Base-by-base conservation (phyloP, 257 asterid species). In the Primulina huaijiensis region DNA sequence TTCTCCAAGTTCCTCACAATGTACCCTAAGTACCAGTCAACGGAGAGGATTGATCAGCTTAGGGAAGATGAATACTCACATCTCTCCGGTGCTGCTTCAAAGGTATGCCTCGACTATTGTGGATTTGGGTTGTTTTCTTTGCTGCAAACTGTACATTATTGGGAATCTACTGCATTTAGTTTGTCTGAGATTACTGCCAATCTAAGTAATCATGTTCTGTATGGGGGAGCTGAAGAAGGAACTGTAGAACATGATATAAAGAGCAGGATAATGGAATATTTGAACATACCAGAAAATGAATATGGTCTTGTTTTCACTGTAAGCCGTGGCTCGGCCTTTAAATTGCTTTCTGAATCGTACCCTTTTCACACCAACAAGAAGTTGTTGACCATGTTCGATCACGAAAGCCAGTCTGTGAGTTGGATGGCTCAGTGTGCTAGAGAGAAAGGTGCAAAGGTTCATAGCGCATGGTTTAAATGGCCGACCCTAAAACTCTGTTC, bases 401-500 rank as follows among this genome's bases (percentile, higher is more conserved):
- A 94, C 2, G 99, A 94, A 68, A 94, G 99, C 67, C 98, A 94
- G 75, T 91, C 98, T 2, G 93, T 94, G 70, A 94, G 86, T 77
- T 89, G 96, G 98, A 91, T 94, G 99, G 97, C 83, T 74, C 99
- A 91, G 73, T 85, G 95, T 70, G 99, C 99, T 56, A 76, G 85
- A 72, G 98, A 89, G 80, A 94, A 94, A 79, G 99, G 98, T 50
- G 98, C 99, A 1, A 94, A 91, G 80, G 96, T 91, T 68, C 81
- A 89, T 12, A 89, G 98, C 38, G 97, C 99, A 0, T 94, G 99
- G 99, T 94, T 88, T 73, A 94, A 87, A 77, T 94, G 98, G 99
- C 99, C 97, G 31, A 91, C 98, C 6, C 80, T 94, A 68, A 94
- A 94, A 71, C 92, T 94, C 70, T 94, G 98, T 69, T 94, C 98